A percentile compares a stretch with the other conserved stretches of the same genome.
Conservation (phyloP, 2,329 filamentous ascomycete species). For the Cordyceps javanica region DNA sequence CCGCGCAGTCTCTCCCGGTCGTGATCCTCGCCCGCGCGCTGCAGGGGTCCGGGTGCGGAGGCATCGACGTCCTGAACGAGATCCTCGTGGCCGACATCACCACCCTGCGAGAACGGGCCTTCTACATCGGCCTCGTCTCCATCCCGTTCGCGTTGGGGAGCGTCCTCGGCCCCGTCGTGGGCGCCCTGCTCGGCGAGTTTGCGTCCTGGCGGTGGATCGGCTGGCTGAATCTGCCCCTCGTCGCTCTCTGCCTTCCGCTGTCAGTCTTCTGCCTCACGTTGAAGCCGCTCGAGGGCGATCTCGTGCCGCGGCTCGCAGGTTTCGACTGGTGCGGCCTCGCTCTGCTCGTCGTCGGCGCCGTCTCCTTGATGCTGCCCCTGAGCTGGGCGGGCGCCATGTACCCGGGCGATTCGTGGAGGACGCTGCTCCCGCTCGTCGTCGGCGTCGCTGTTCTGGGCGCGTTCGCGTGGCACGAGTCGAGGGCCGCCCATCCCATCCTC, state of each 20-base stretch:
- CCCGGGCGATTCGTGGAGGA: conserved; percentile 27
- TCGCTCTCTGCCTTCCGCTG: conserved; percentile 18
- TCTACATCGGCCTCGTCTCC: conserved; percentile 22
- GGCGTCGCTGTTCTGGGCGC: conserved; percentile 21
- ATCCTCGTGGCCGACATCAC: conserved; percentile 30
- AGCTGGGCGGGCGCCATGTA: conserved; percentile 29
- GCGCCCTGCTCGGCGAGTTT: conserved; percentile 21
- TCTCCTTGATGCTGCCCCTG: conserved; percentile 23
- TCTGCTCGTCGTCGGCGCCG: conserved; percentile 21
- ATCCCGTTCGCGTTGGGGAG: conserved; percentile 19
- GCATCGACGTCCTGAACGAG: conserved; percentile 25
- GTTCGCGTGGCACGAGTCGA: conserved; percentile 26
- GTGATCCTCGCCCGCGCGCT: conserved; percentile 27
- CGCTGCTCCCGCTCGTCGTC: conserved; percentile 26
- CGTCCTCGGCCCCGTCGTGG: conserved; percentile 21
- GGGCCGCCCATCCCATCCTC: conserved; percentile 23
- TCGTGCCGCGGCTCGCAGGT: conserved; percentile 15
- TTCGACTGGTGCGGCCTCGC: conserved; percentile 30
- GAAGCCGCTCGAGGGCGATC: background rate
- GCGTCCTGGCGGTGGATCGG: conserved; percentile 28
- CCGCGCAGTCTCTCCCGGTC: conserved; percentile 23
- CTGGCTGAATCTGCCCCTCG: conserved; percentile 27
- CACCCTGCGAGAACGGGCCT: conserved; percentile 24
- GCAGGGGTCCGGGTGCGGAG: conserved; percentile 30
- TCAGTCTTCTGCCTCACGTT: conserved; percentile 21